These are phyloP conservation scores for Penicillium verhagenii DNA, from an alignment of 495 filamentous ascomycete species.

Conservation along the genomic window DNA sequence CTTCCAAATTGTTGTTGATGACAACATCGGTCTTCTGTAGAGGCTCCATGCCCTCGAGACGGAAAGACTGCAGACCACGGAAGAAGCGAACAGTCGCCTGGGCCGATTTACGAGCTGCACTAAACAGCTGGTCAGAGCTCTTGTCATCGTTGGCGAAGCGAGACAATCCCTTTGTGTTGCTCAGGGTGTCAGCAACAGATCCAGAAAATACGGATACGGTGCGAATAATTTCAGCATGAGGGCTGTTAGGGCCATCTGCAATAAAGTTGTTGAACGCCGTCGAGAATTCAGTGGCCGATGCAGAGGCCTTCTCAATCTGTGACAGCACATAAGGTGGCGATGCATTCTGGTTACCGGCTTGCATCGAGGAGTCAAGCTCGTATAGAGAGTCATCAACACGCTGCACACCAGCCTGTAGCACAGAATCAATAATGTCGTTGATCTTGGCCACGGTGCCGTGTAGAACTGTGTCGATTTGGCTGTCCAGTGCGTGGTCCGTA, in stretches of 20 bases:
- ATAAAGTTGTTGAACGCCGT: slow-evolving; percentile 98
- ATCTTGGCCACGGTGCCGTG: slow-evolving; percentile 85
- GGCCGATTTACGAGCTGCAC: slow-evolving; percentile 79
- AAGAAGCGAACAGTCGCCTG: slow-evolving; percentile 92
- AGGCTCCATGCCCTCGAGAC: slow-evolving; percentile 82
- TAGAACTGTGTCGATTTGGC: slow-evolving; percentile 85
- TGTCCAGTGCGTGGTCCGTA: slow-evolving; percentile 79
- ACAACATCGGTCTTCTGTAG: slow-evolving; percentile 91
- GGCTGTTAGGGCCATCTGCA: slow-evolving; percentile 91
- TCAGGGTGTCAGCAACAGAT: slow-evolving; percentile 88
- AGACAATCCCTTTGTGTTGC: slow-evolving; percentile 93
- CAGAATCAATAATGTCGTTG: slow-evolving; percentile 96
- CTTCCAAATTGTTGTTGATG: slow-evolving; percentile 93
- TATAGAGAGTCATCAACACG: slow-evolving; percentile 96
- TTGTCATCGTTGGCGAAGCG: slow-evolving; percentile 94
- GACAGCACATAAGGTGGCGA: slow-evolving; percentile 94
- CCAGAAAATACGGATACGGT: slow-evolving; percentile 86
- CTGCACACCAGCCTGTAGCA: slow-evolving; percentile 88
- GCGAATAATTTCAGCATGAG: slow-evolving; percentile 87
- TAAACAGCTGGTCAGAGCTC: slow-evolving; percentile 80
- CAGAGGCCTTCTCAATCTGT: slow-evolving; percentile 95
- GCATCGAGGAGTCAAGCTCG: slow-evolving; percentile 95
- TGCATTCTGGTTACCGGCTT: slow-evolving; percentile 96
- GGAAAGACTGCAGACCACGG: slow-evolving; percentile 89
- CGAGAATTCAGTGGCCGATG: slow-evolving; percentile 91